Conservation (phyloP, 2,329 filamentous ascomycete genomes). For the Pyrenophora tritici-repentis region DNA sequence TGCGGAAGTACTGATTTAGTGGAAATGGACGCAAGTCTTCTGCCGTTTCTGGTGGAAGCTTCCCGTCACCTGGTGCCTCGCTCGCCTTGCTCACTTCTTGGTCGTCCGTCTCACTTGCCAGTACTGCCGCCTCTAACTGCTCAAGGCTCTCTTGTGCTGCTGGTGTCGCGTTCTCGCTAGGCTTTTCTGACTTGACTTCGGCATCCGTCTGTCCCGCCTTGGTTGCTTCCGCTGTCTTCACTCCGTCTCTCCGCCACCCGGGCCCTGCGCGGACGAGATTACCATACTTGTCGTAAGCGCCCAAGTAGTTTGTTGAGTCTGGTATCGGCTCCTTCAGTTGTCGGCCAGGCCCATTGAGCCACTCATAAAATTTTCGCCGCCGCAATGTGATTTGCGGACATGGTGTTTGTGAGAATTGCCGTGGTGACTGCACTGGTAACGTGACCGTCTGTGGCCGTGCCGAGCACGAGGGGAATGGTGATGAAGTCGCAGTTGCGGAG, state of each 20-base stretch:
- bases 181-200: conserved; percentile 20
- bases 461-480: conserved; percentile 22
- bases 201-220: conserved; percentile 6
- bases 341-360: conserved; percentile 62
- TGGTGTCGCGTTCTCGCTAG: conserved; percentile 30
- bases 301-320: conserved; percentile 60
- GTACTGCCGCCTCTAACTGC: conserved; percentile 33
- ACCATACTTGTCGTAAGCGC: conserved; percentile 58
- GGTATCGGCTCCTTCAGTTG: conserved; percentile 55
- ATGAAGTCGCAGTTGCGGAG: conserved; percentile 25
- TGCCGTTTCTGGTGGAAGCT: conserved; percentile 38
- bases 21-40: conserved; percentile 67
- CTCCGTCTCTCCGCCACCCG: conserved; percentile 24
- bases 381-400: conserved; percentile 53
- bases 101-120: conserved; percentile 25
- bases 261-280: conserved; percentile 50
- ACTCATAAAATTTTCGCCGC: conserved; percentile 61
- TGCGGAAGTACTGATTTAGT: conserved; percentile 71
- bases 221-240: conserved; percentile 21
- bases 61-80: conserved; percentile 22
- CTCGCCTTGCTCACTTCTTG: conserved; percentile 18
- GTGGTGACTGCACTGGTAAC: conserved; percentile 30
- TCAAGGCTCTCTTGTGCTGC: conserved; percentile 39
- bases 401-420: conserved; percentile 46
- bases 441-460: conserved; percentile 32